Conservation (phyloP, 2,329 filamentous ascomycete genomes). For the Colletotrichum limetticola region DNA sequence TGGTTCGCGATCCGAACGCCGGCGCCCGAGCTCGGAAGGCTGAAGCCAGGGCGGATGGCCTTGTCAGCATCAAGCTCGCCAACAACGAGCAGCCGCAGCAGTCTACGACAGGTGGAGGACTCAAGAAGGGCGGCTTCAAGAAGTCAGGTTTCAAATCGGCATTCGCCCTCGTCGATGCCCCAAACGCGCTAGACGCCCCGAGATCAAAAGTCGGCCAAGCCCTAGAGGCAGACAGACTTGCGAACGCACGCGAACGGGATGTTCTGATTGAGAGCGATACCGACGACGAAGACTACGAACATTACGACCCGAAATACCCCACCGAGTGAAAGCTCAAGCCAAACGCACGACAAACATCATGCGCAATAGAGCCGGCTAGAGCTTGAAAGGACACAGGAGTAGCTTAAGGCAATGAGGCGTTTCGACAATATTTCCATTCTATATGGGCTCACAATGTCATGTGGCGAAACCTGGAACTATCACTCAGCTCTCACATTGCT, state of each 20-base stretch:
- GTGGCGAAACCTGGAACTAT: background rate
- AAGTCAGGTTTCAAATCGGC: slow-evolving; percentile 87
- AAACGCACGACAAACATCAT: background rate
- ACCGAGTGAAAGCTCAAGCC: slow-evolving; percentile 60
- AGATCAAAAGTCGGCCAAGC: slow-evolving; percentile 15
- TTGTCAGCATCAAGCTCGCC: slow-evolving; percentile 74
- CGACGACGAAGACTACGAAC: slow-evolving; percentile 77
- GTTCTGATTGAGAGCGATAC: slow-evolving; percentile 67
- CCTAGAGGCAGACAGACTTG: slow-evolving; percentile 38
- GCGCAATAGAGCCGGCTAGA: background rate
- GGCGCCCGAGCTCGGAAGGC: slow-evolving; percentile 73
- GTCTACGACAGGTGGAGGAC: slow-evolving; percentile 52
- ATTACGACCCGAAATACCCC: slow-evolving; percentile 71
- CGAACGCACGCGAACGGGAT: slow-evolving; percentile 9
- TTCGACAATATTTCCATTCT: background rate
- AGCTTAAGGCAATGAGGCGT: background rate
- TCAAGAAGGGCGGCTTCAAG: slow-evolving; percentile 80
- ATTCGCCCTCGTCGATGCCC: slow-evolving; percentile 67
- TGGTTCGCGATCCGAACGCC: slow-evolving; percentile 77
- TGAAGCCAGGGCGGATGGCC: slow-evolving; percentile 75
- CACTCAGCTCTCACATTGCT: background rate
- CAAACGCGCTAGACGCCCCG: slow-evolving; percentile 38
- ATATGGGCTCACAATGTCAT: background rate
- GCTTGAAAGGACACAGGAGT: background rate
- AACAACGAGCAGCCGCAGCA: slow-evolving; percentile 45